Evolutionary conservation across 2,329 filamentous ascomycete species (phyloP).

Genomic region (Ilyonectria destructans): DNA sequence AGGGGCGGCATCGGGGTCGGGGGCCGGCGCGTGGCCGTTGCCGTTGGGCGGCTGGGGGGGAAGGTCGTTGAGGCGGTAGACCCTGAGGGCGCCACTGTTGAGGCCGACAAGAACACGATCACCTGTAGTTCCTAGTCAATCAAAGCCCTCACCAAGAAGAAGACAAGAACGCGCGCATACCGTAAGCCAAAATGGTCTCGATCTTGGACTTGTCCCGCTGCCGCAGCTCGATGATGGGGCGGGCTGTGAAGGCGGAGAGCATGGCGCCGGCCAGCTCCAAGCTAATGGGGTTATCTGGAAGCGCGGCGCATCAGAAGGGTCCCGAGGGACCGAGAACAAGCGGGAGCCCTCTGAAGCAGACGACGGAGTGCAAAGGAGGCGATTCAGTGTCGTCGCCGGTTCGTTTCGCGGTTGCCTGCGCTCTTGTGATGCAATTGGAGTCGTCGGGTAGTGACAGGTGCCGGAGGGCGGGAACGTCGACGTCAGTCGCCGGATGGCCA

Average conservation of each 20-base stretch:
- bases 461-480: slow-evolving; percentile 42
- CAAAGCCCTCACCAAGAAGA: slow-evolving; percentile 4
- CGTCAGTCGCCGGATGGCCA: slow-evolving; percentile 50
- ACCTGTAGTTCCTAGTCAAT: slow-evolving; percentile 64
- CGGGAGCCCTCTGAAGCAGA: neutral
- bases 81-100: slow-evolving; percentile 88
- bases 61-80: slow-evolving; percentile 90
- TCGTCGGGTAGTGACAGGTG: slow-evolving; percentile 33
- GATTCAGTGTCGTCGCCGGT: slow-evolving; percentile 11
- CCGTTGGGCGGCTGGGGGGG: slow-evolving; percentile 52
- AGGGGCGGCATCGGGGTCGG: slow-evolving; percentile 48
- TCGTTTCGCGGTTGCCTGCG: slow-evolving; percentile 11
- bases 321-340: slow-evolving; percentile 11
- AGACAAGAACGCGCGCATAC: slow-evolving; percentile 61
- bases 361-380: neutral
- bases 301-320: slow-evolving; percentile 51
- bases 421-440: slow-evolving; percentile 16
- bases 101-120: slow-evolving; percentile 94
- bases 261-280: slow-evolving; percentile 73
- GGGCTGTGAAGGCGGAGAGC: slow-evolving; percentile 98
- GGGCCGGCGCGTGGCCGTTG: slow-evolving; percentile 50
- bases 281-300: slow-evolving; percentile 50
- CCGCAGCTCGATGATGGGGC: slow-evolving; percentile 96
- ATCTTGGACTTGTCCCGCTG: slow-evolving; percentile 97
- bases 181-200: slow-evolving; percentile 94